These are phyloP conservation scores for Tephrocybe sp. DNA, from an alignment of 768 basidiomycete genomes.

Conservation along the genomic window DNA sequence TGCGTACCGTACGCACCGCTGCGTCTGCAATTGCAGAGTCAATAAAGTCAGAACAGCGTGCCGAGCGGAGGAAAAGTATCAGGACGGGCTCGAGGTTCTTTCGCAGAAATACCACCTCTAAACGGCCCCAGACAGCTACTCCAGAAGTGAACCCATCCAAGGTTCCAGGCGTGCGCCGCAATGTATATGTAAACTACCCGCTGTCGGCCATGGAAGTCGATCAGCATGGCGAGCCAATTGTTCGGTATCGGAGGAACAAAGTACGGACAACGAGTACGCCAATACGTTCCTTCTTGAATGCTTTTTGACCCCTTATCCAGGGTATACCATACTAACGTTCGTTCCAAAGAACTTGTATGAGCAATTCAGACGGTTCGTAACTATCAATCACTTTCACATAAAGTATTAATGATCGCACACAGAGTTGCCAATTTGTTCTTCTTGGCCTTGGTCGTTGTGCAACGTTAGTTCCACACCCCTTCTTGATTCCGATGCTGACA, in stretches of 20 bases:
- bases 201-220: conserved; percentile 67
- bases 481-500: neutral
- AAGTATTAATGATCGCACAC: conserved; percentile 6
- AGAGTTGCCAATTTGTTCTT: conserved; percentile 95
- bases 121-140: conserved; percentile 39
- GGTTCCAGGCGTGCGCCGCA: conserved; percentile 59
- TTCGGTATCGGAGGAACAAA: conserved; percentile 88
- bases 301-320: no score
- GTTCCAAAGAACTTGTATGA: conserved; percentile 93
- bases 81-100: conserved; percentile 62
- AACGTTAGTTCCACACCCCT: conserved; percentile 53
- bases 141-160: conserved; percentile 32
- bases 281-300: conserved; percentile 2
- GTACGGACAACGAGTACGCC: conserved; percentile 87
- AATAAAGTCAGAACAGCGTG: conserved; percentile 73
- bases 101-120: conserved; percentile 43
- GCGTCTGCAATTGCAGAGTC: conserved; percentile 89
- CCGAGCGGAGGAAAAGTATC: conserved; percentile 53
- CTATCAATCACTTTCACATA: neutral
- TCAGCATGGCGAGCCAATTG: conserved; percentile 71
- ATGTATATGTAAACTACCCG: conserved; percentile 79
- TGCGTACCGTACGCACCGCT: conserved; percentile 92
- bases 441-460: conserved; percentile 76
- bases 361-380: conserved; percentile 84
- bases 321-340: conserved; percentile 90